Base-by-base conservation (phyloP, 2,329 filamentous ascomycete species). In the Neonectria ditissima region DNA sequence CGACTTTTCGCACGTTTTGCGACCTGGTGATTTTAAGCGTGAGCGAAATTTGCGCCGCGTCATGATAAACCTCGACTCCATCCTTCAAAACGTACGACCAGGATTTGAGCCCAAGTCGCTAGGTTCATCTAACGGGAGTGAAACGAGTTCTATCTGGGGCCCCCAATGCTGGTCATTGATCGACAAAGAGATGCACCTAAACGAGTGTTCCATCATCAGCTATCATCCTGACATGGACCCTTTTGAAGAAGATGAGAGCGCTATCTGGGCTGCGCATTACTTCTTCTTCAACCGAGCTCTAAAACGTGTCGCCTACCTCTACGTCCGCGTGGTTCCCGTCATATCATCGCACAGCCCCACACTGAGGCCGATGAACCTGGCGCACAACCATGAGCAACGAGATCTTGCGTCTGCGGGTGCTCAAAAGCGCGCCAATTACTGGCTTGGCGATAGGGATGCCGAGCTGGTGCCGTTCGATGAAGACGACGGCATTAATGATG, bases 271-370 rank as follows among this genome's bases (percentile, higher is more conserved):
- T 53, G 86, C 94, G 66, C 94, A 98, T 78, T 97, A 97, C 80
- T 97, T 99, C 83, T 97, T 98, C 79, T 98, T 97, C 86, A 97
- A 97, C 83, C 95, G 95, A 74, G 84, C 90, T 26, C 87, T 91
- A 75, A 98, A 98, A 82, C 89, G 96, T 44, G 95, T 99, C 18
- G 94, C 93, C 65, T 99, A 99, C 77, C 82, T 99, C 48, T 97
- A 97, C 75, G 87, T 97, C 48, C 91, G 95, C 65, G 94, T 93
- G n/a, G 88, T 97, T 48, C 95, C 88, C 62, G 91, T 91, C 70
- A 89, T 92, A 74, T 92, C 83, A 68, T 84, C 84, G 3, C 89
- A 84, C 76, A 90, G 85, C 65, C 91, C 85, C 48, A 79, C 79
- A 24, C 73, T 83, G 52, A 74, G 78, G 20, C 79, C 80, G 16